Evolutionary conservation across 345 rosid species (phyloP), one percentile per base, ranked within the genome.

Genomic region (Noccaea caerulescens): DNA sequence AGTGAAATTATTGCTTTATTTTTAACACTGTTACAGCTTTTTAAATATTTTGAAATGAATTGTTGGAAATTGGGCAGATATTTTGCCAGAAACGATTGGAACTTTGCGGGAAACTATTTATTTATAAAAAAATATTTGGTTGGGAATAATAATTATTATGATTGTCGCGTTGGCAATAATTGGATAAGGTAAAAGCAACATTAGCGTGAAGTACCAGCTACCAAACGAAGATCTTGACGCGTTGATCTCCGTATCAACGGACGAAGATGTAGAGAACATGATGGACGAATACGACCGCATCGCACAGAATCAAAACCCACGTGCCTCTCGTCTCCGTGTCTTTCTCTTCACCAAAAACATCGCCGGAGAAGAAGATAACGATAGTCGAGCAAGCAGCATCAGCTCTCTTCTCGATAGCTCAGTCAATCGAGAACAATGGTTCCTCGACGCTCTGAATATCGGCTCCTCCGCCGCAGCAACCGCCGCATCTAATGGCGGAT

Each of bases 221-320:
- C 99, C 97, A 9, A 91, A 89, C 67, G 97, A 94, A 61, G 97
- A 94, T 84, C 96, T 94, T 14, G 97, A 94, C 76, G 90, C 96
- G 56, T 82, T 91, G 81, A 94, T 94, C 45, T 89, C 99, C 6
- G 95, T 94, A 63, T 84, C 95, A 3, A 91, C 91, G 14, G 99
- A 94, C 34, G 99, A 94, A 78, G 99, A 94, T 68, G 82, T 89
- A 6, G 97, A 94, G 67, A 94, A 94, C 87, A 91, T 94, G 99
- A 88, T 94, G 80, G 99, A 94, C 3, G 99, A 94, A 64, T 91
- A 89, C 79, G 99, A 94, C 61, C 97, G 99, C 57, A 8, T 86
- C 16, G 80, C 83, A 42, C 87, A 68, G 58, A 86, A 82, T 79
- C 95, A 79, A 13, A 91, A 82, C 71, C 93, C 88, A 8, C 74